A percentile compares a stretch with the other conserved stretches of the same genome.
phyloP scores from a whole-genome alignment of 2,329 filamentous ascomycete genomes.

The Colletotrichum chrysophilum region DNA sequence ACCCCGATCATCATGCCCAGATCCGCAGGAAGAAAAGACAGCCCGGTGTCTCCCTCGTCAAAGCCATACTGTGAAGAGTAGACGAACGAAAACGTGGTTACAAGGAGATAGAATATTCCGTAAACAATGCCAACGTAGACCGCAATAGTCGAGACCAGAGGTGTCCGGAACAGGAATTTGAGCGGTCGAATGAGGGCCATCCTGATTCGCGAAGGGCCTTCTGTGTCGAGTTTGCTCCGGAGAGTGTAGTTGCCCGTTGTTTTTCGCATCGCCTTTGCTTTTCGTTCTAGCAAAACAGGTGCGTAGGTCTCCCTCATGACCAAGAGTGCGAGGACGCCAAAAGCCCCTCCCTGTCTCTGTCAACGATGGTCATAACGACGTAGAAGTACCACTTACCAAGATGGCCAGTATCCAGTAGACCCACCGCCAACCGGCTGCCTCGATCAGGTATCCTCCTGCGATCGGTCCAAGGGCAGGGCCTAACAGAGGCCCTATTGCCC shows the following conservation, averaged over 20 bases:
- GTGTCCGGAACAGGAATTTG: constrained; percentile 60
- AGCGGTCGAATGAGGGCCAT: constrained; percentile 44
- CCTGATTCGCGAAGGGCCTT: constrained; percentile 42
- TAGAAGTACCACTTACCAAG: constrained; percentile 35
- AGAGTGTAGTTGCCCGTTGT: constrained; percentile 41
- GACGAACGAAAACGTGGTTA: constrained; percentile 60
- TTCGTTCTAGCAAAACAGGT: constrained; percentile 42
- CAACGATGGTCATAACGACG: not conserved
- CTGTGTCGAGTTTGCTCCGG: constrained; percentile 45
- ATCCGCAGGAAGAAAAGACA: constrained; percentile 62
- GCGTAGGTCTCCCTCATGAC: constrained; percentile 50
- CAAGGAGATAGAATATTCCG: constrained; percentile 60
- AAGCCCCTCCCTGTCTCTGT: constrained; percentile 29
- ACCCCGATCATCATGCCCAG: constrained; percentile 49
- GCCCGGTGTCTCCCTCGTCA: constrained; percentile 41
- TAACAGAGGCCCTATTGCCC: constrained; percentile 53
- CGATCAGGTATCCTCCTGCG: constrained; percentile 38
- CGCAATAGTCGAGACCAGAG: constrained; percentile 55
- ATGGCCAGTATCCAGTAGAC: constrained; percentile 54
- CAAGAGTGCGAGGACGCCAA: constrained; percentile 38
- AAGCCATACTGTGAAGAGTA: constrained; percentile 58
- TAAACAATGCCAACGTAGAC: constrained; percentile 62
- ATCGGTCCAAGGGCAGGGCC: constrained; percentile 55
- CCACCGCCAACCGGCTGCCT: constrained; percentile 53
- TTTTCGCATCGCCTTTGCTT: constrained; percentile 43